phyloP scores from a whole-genome alignment of 108 stramenopile species.

The Tribonema minus region DNA sequence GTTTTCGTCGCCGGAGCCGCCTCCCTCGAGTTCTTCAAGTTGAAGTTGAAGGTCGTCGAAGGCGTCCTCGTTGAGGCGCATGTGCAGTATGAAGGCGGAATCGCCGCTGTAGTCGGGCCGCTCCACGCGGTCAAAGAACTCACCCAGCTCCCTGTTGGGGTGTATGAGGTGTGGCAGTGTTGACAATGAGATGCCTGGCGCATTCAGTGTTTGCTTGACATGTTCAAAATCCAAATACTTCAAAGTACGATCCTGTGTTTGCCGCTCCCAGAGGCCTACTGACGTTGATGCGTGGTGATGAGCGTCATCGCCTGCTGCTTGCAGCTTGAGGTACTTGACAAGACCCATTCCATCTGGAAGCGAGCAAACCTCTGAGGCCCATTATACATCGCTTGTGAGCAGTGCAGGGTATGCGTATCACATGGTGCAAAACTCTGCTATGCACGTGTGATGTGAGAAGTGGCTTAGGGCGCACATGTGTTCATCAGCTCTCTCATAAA shows the following conservation, averaged over 20 bases:
- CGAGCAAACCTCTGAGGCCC: too few relatives aligned
- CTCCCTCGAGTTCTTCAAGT: conserved; percentile 10
- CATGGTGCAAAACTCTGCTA: too few relatives aligned
- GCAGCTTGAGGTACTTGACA: too few relatives aligned
- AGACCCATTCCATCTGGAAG: too few relatives aligned
- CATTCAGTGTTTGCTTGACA: not conserved
- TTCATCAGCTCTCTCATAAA: too few relatives aligned
- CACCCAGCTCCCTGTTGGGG: not conserved
- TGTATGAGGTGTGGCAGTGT: not conserved
- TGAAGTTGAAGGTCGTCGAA: conserved; percentile 24
- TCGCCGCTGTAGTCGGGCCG: conserved; percentile 18
- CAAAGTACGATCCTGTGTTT: not conserved
- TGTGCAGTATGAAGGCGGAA: conserved; percentile 41
- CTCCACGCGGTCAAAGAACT: conserved; percentile 1
- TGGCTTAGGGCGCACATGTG: too few relatives aligned
- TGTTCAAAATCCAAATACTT: not conserved
- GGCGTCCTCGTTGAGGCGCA: conserved; percentile 39
- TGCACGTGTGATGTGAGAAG: too few relatives aligned
- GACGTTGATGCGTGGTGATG: too few relatives aligned
- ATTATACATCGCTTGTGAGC: too few relatives aligned
- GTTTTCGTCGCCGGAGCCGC: not conserved
- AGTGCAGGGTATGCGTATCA: too few relatives aligned
- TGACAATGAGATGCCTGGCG: not conserved
- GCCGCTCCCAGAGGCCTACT: not conserved
- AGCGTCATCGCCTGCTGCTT: too few relatives aligned